Evolutionary conservation across 179 eudicot genomes (phyloP).

Genomic region (Beta macrorhiza): DNA sequence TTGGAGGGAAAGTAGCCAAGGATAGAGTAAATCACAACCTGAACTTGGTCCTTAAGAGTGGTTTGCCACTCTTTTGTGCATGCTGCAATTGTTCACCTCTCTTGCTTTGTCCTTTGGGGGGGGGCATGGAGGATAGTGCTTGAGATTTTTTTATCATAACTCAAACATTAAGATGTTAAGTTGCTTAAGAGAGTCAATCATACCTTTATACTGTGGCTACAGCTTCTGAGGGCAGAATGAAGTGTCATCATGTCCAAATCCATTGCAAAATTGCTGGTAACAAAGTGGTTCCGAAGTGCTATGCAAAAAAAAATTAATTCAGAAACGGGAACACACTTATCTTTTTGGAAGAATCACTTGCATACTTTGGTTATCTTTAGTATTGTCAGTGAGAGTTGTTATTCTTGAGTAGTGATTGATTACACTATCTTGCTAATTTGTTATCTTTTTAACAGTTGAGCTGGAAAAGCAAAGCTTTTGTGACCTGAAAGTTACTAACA

Average conservation of each 20-base stretch:
- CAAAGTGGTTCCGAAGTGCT: not conserved
- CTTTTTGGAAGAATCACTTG: not conserved
- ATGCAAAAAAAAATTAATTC: not conserved
- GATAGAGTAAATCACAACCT: not conserved
- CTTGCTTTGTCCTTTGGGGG: no score
- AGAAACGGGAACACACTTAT: not conserved
- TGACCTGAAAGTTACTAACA: slow-evolving; percentile 74
- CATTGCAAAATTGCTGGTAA: not conserved
- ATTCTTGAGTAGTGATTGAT: not conserved
- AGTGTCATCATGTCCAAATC: not conserved
- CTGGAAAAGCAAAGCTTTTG: slow-evolving; percentile 74
- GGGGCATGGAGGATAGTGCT: not conserved
- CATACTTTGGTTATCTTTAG: not conserved
- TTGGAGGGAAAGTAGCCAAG: no score
- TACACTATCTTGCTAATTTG: not conserved
- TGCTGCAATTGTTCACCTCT: not conserved
- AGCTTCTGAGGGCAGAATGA: not conserved
- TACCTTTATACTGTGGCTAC: not conserved
- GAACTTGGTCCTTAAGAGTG: not conserved
- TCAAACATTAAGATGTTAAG: not conserved
- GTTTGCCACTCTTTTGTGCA: not conserved
- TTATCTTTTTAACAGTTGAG: slow-evolving; percentile 50
- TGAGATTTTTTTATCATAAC: not conserved
- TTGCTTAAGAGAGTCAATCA: not conserved
- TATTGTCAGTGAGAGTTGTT: not conserved